A percentile compares a stretch with the other conserved stretches of the same genome.
These are phyloP conservation scores for Vavraia culicis DNA, from an alignment of 371 early-diverging fungal genomes.

Conservation along the genomic window DNA sequence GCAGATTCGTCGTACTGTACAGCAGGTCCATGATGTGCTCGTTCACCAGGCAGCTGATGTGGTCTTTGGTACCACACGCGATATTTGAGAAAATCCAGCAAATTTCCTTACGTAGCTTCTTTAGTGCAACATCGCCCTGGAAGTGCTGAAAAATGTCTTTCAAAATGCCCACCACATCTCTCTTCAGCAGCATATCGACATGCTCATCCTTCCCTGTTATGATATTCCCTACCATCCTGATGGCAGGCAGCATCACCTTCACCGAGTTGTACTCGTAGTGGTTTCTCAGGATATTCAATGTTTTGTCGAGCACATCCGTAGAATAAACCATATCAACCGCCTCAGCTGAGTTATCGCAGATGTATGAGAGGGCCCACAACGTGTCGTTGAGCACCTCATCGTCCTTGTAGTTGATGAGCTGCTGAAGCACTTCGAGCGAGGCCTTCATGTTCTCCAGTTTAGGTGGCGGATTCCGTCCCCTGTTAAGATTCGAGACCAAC, in stretches of 20 bases:
- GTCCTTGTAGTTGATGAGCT: slow-evolving; percentile 69
- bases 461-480: slow-evolving; percentile 87
- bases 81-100: slow-evolving; percentile 99
- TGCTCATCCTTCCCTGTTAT: slow-evolving; percentile 89
- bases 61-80: slow-evolving; percentile 84
- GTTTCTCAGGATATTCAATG: slow-evolving; percentile 4
- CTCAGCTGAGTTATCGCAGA: slow-evolving; percentile 75
- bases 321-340: slow-evolving; percentile 82
- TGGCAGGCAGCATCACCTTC: slow-evolving; percentile 58
- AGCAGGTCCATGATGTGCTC: slow-evolving; percentile 70
- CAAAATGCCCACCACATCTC: slow-evolving; percentile 49
- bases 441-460: slow-evolving; percentile 37
- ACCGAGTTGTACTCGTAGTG: too few relatives aligned
- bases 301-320: slow-evolving; percentile 47
- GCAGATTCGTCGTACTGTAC: slow-evolving; percentile 59
- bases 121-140: slow-evolving; percentile 56
- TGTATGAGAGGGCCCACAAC: slow-evolving; percentile 95
- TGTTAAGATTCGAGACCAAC: slow-evolving; percentile 90
- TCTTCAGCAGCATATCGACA: slow-evolving; percentile 74
- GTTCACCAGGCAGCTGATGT: slow-evolving; percentile 76
- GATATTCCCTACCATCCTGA: slow-evolving; percentile 92
- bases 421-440: slow-evolving; percentile 55
- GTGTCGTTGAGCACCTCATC: slow-evolving; percentile 85
- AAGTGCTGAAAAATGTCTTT: slow-evolving; percentile 52
- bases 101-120: slow-evolving; percentile 87